Base-by-base conservation (phyloP, 192 early-diverging fungal genomes). In the Kickxella alabastrina region DNA sequence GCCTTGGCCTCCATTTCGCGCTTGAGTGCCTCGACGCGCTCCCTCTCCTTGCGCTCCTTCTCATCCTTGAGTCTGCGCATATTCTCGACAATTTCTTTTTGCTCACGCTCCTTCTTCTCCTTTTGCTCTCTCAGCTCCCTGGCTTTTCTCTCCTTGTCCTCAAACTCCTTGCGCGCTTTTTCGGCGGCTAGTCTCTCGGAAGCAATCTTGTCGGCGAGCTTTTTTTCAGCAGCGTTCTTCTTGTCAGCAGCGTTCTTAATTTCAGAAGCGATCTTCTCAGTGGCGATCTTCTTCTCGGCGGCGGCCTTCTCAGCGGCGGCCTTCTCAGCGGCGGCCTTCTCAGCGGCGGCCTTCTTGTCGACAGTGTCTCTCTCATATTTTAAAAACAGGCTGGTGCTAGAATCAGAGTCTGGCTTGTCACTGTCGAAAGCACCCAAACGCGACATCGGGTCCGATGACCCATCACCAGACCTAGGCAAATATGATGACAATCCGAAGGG, bases 1-100 rank as follows among this genome's bases (percentile, higher is more conserved):
- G 71, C 37, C 35, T 53, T 59, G 3, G 6, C 26, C 38, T 59
- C 55, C 31, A 63, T 40, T 35, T 75, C 64, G 15, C 51, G 64
- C 10, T 53, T 22, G 29, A 54, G 41, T 8, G 26, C 34, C 21
- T 51, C 53, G 15, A 44, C 42, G 12, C 42, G 43, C 39, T 54
- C 44, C 42, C 54, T 25, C 24, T 62, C 54, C 10, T 44, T 37
- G 29, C 52, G 52, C 52, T 35, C 24, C n/a, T 72, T 57, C 26
- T 43, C 43, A 24, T 64, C 46, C 18, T 44, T 17, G 18, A 41
- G 26, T 23, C 25, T 27, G 45, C 37, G 39, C 12, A n/a, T 15
- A 10, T 36, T 36, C 39, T 42, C 52, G 21, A 39, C 37, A 24
- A n/a, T n/a, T 10, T 39, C 24, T 15, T 38, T 35, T 21, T 26